Base-by-base conservation (phyloP, 1,139 yeast genomes). In the Geotrichum aggregatum region DNA sequence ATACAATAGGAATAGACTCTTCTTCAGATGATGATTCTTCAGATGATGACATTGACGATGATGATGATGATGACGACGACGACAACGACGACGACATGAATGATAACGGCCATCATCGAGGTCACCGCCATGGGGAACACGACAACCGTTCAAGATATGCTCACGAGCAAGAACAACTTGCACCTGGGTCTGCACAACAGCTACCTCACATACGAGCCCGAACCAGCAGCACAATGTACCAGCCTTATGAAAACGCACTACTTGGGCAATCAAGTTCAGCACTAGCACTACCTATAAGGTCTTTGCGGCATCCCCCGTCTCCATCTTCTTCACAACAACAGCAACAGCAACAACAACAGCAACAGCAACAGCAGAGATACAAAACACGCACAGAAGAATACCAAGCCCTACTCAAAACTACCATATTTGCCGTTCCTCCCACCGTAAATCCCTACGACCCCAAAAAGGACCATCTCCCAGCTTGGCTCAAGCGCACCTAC, bases 391-490 rank as follows among this genome's bases (percentile, higher is more conserved):
- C 8, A 14, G 34, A 28, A 24, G 44, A 16, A 28, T 5, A 28
- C 2, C 24, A 16, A 30, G 35, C 44, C 7, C 3, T 41, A 13
- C 4, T 8, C 3, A 41, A 41, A 18, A 6, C 21, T 3, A 16
- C 35, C 5, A 35, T 26, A 4, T 41, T 26, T 28, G 26, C 33
- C 6, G 36, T 40, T 1, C 51, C 51, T 2, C 47, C 47, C 1
- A 34, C 43, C 8, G 38, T 48, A 1, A 22, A 42, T 11, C 51
- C 47, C 2, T 48, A 48, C 18, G 47, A 48, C 26, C 51, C 51
- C 13, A 28, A 16, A 7, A 34, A 19, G 21, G 51, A 48, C 31
- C 42, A 48, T 28, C 45, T 48, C 18, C 51, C 51, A 4, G 35
- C 22, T 22, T 48, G 42, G 38, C 21, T 48, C 1, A 22, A 30